A percentile compares a stretch with the other conserved stretches of the same genome.
Evolutionary conservation across 345 rosid genomes (phyloP).

Genomic region (Turritis glabra): DNA sequence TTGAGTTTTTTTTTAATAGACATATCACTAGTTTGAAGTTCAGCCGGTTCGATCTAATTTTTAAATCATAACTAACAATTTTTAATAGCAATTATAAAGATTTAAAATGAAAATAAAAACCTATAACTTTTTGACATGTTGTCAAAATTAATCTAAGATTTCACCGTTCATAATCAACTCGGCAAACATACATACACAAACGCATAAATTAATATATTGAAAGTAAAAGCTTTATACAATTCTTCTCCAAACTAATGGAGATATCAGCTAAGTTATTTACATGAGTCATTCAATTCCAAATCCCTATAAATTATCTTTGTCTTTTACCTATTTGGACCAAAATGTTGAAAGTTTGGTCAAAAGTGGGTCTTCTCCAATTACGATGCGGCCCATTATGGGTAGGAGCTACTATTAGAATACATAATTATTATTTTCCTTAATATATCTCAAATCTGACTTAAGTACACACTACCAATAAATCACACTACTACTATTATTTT

Average conservation of each 20-base stretch:
- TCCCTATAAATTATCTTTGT: constrained; percentile 24
- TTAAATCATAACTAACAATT: no score
- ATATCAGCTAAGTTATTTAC: neutral
- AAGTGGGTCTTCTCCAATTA: constrained; percentile 35
- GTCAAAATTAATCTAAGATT: neutral
- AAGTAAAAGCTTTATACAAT: neutral
- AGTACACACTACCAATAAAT: constrained; percentile 2
- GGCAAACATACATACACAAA: no score
- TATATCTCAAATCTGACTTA: neutral
- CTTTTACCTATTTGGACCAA: constrained; percentile 33
- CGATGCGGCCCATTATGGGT: constrained; percentile 42
- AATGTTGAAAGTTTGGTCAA: constrained; percentile 42
- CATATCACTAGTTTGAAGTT: no score
- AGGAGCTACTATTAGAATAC: constrained; percentile 2
- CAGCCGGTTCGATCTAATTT: no score
- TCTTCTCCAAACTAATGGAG: neutral
- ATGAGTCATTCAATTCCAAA: constrained; percentile 22
- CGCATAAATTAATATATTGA: neutral
- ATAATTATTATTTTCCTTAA: neutral
- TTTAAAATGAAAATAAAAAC: no score
- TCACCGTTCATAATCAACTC: neutral
- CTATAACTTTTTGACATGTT: no score
- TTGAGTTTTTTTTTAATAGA: no score
- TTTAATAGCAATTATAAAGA: no score
- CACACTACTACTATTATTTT: neutral